Evolutionary conservation across 441 rosid species (phyloP).

Genomic region (Aquilaria agallochum): DNA sequence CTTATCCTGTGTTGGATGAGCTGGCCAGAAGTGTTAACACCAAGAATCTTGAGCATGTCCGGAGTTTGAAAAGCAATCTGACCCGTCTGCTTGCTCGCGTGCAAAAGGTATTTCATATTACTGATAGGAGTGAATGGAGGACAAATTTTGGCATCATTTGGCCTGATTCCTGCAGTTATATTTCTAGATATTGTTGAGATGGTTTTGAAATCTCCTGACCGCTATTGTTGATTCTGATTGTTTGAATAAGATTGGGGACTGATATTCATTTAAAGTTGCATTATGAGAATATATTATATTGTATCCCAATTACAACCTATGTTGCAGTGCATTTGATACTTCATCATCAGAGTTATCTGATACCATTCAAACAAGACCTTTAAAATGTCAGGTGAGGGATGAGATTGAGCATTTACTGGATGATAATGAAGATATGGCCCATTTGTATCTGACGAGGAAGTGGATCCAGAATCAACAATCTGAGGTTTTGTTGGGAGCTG

Average conservation of each 20-base stretch:
- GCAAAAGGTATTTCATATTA: conserved; percentile 67
- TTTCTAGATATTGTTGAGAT: no score
- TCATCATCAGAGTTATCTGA: no score
- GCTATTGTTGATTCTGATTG: no score
- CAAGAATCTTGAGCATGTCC: conserved; percentile 86
- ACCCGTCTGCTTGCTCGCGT: conserved; percentile 92
- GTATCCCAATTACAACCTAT: no score
- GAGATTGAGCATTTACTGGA: conserved; percentile 89
- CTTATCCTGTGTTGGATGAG: conserved; percentile 94
- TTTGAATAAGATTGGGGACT: no score
- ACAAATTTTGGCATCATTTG: no score
- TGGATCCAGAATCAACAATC: conserved; percentile 79
- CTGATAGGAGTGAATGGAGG: background rate
- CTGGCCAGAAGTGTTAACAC: conserved; percentile 90
- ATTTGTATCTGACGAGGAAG: conserved; percentile 82
- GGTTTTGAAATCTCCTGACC: no score
- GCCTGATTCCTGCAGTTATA: no score
- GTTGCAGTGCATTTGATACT: no score
- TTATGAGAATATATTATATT: no score
- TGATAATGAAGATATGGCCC: conserved; percentile 90
- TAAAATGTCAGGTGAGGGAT: conserved; percentile 74
- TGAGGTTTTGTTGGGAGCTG: conserved; percentile 51
- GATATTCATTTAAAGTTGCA: no score
- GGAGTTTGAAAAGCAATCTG: conserved; percentile 88
- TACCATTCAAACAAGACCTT: background rate